These are phyloP conservation scores for Plantago major DNA, from an alignment of 257 asterid genomes.

Conservation along the genomic window DNA sequence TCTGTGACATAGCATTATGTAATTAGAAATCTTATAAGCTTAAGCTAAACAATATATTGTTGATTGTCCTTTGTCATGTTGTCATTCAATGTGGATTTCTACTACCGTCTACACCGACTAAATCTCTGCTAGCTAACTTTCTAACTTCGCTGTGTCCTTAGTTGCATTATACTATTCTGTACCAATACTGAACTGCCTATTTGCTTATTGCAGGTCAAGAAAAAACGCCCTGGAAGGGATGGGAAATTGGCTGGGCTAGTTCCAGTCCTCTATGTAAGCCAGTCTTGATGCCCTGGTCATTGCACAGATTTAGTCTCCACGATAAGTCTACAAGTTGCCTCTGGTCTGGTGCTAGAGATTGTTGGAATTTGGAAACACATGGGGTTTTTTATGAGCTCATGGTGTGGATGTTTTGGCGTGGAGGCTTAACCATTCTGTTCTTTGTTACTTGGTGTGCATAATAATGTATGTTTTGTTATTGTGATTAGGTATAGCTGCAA, in stretches of 20 bases:
- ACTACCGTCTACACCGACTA: too few species aligned
- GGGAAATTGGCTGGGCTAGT: conserved; percentile 98
- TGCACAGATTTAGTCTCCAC: neutral
- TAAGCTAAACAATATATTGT: too few species aligned
- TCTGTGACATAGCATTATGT: too few species aligned
- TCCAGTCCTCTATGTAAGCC: conserved; percentile 91
- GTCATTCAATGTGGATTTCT: too few species aligned
- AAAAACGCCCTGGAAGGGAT: conserved; percentile 92
- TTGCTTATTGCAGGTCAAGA: conserved; percentile 68
- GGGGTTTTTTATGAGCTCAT: neutral
- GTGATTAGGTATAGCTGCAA: too few species aligned
- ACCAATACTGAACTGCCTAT: neutral
- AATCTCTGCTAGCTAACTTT: too few species aligned
- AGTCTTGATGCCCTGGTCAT: conserved; percentile 38
- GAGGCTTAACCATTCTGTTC: neutral
- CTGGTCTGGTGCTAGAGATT: neutral
- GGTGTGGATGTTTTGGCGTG: neutral
- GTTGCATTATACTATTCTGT: too few species aligned
- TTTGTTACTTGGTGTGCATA: neutral
- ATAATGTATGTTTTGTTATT: too few species aligned
- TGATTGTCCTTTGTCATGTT: too few species aligned
- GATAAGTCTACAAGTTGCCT: neutral
- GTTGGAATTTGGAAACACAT: neutral
- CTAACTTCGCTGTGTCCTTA: too few species aligned
- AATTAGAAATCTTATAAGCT: too few species aligned